Conservation (phyloP, 495 filamentous ascomycete genomes). For the Lasiosphaeria ovina region DNA sequence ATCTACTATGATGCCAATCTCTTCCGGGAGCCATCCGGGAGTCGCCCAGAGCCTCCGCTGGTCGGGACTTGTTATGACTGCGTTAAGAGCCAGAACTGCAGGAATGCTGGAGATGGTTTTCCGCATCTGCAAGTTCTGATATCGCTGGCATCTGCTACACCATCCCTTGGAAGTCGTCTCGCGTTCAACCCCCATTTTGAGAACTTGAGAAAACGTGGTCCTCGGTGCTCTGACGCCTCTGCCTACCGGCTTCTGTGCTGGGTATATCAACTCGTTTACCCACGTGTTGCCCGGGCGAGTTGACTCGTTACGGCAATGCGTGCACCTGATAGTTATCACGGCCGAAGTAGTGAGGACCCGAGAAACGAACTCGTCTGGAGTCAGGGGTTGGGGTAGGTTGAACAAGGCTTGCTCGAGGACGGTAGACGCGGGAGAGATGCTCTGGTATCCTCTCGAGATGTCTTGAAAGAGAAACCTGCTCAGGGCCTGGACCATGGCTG, state of each 20-base stretch:
- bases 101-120: conserved; percentile 79
- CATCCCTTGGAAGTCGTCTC: conserved; percentile 81
- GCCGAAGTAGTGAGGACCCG: conserved; percentile 42
- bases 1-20: conserved; percentile 84
- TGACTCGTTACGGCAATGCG: conserved; percentile 77
- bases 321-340: conserved; percentile 66
- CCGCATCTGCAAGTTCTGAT: conserved; percentile 74
- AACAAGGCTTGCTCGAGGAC: conserved; percentile 27
- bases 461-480: conserved; percentile 29
- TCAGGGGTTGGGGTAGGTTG: conserved; percentile 16
- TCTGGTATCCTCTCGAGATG: conserved; percentile 28
- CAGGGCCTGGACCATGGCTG: conserved; percentile 25
- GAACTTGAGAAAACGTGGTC: conserved; percentile 71
- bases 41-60: conserved; percentile 78
- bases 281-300: conserved; percentile 63
- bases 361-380: conserved; percentile 19
- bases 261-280: conserved; percentile 84
- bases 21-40: conserved; percentile 86
- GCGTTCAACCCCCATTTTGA: conserved; percentile 83
- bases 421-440: conserved; percentile 27
- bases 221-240: conserved; percentile 55
- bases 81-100: conserved; percentile 79
- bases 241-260: conserved; percentile 40
- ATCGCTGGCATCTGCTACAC: conserved; percentile 84
- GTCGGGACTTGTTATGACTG: conserved; percentile 67